Evolutionary conservation across 2,329 filamentous ascomycete species (phyloP), one percentile per base, ranked within the genome.

Genomic region (Incumbomyces delicatus): DNA sequence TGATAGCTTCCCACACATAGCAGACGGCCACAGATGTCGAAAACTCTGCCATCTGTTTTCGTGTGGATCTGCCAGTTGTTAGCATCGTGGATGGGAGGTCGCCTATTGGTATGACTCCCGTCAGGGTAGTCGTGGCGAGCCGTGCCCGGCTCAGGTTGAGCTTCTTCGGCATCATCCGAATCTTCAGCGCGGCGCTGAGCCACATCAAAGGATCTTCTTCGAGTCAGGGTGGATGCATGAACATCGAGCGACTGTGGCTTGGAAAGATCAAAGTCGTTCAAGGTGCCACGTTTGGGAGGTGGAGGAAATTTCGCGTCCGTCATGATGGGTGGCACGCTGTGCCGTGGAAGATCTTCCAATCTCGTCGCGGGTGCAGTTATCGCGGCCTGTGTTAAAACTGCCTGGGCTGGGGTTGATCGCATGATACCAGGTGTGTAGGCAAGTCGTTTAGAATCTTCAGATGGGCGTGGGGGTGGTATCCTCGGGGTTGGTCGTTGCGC

Each of bases 21-120:
- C 55, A 84, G 81, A 53, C 89, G 83, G 6, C 92, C 92, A 61
- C 87, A 95, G 2, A 94, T 81, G 52, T 92, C 89, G 60, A 95
- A 81, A 27, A 88, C 72, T 35, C 87, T 81, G 4, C 87, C 85
- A 53, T 96, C 92, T 56, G 94, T 92, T 57, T 87, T 88, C 2
- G 85, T 89, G 27, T 76, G 67, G 47, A 98, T 89, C 53, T 90
- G 85, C 43, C 75, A 75, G n/a, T 77, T 76, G 0, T 85, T 83
- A 35, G 80, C 75, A 56, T 81, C 83, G 56, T 86, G 80, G 43
- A 76, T 76, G 0, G 92, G 92, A 13, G 87, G 84, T 41, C 88
- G 78, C 41, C 92, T 80, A 60, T 95, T 98, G 2, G 87, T 79
- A 54, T 83, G 81, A 1, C 87, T 86, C 1, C 84, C 73, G 64